A percentile compares a stretch with the other conserved stretches of the same genome.
These are phyloP conservation scores for Sarcocystis neurona DNA, from an alignment of 169 alveolate species.

Conservation along the genomic window DNA sequence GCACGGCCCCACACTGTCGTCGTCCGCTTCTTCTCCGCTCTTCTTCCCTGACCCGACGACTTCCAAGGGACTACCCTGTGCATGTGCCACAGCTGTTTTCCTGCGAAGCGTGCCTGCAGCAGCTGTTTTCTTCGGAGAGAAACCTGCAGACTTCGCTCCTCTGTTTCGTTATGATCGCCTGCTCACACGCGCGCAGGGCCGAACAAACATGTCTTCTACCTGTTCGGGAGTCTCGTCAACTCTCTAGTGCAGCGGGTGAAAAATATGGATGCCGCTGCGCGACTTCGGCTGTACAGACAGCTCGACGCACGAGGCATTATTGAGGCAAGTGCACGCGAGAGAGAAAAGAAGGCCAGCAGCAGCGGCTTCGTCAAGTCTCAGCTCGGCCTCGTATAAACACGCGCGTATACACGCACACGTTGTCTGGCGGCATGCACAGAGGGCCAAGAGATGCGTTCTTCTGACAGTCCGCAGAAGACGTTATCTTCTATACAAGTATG, in stretches of 20 bases:
- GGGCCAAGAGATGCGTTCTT: too few relatives aligned
- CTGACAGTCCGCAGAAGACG: too few relatives aligned
- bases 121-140: neutral
- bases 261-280: slow-evolving; percentile 45
- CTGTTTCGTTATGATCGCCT: neutral
- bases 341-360: too few relatives aligned
- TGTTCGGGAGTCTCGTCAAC: slow-evolving; percentile 31
- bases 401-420: neutral
- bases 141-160: neutral
- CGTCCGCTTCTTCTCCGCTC: too few relatives aligned
- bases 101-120: neutral
- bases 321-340: slow-evolving; percentile 34
- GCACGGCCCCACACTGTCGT: too few relatives aligned
- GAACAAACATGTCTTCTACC: too few relatives aligned
- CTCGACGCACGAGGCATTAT: slow-evolving; percentile 55
- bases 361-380: too few relatives aligned
- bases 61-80: neutral
- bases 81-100: neutral
- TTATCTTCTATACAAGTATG: too few relatives aligned
- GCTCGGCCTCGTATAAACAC: too few relatives aligned
- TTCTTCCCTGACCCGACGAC: neutral
- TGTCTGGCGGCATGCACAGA: neutral
- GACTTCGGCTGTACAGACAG: slow-evolving; percentile 63
- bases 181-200: too few relatives aligned
- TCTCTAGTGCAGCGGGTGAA: slow-evolving; percentile 43